phyloP scores from a whole-genome alignment of 163 green algal species.

The Volvox carteri region DNA sequence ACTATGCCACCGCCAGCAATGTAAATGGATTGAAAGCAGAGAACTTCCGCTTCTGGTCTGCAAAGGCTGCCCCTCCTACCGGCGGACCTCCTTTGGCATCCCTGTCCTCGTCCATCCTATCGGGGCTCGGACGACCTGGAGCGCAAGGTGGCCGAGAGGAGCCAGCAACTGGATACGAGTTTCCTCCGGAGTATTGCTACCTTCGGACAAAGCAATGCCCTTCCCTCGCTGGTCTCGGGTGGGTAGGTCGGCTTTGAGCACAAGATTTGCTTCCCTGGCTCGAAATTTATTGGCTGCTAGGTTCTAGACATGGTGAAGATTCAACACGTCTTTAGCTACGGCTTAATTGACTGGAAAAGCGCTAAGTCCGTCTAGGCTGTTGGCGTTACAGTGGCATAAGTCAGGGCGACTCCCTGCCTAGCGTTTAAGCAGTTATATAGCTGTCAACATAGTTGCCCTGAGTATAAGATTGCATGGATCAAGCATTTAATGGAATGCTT shows the following conservation, averaged over 20 bases:
- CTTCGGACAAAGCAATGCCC: conserved; percentile 33
- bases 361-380: too few species aligned
- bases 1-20: neutral
- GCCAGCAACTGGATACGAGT: conserved; percentile 39
- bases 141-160: neutral
- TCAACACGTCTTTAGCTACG: too few species aligned
- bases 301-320: too few species aligned
- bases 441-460: too few species aligned
- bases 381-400: conserved; percentile 26
- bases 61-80: neutral
- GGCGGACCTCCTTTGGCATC: neutral
- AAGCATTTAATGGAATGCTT: too few species aligned
- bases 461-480: too few species aligned
- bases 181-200: conserved; percentile 49
- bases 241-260: neutral
- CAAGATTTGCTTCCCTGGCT: too few species aligned
- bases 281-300: too few species aligned
- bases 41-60: conserved; percentile 32
- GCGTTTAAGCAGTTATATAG: too few species aligned
- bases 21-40: neutral
- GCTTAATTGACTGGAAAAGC: too few species aligned
- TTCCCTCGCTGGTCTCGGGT: conserved; percentile 23
- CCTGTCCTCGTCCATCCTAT: conserved; percentile 3
- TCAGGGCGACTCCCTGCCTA: neutral
- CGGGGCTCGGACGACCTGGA: conserved; percentile 3